Evolutionary conservation across 129 eudicot genomes (phyloP).

Genomic region (Flaveria linearis): DNA sequence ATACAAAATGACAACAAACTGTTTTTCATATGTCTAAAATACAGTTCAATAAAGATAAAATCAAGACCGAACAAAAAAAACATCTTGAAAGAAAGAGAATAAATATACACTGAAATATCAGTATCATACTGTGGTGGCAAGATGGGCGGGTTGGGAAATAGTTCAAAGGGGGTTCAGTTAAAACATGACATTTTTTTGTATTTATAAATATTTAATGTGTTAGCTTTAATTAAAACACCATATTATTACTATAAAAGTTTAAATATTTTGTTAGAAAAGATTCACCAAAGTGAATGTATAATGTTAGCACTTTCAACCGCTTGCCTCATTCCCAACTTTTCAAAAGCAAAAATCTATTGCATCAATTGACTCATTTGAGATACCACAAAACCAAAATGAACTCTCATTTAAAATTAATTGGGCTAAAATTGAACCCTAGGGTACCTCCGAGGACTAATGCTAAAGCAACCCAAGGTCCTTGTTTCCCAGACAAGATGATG

Average conservation of each 20-base stretch:
- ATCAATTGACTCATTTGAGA: background rate
- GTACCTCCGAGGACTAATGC: conserved; percentile 75
- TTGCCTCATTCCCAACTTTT: background rate
- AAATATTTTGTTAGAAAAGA: background rate
- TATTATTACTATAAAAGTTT: background rate
- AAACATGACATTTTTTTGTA: background rate
- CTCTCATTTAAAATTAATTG: background rate
- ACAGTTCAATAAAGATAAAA: background rate
- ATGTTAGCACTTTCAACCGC: background rate
- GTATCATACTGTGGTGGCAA: background rate
- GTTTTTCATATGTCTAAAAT: background rate
- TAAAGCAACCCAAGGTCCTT: conserved; percentile 75
- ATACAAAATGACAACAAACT: background rate
- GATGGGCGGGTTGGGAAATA: background rate
- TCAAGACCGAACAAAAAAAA: background rate
- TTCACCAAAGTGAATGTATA: background rate
- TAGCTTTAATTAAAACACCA: background rate
- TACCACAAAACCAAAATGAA: background rate
- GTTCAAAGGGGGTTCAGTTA: background rate
- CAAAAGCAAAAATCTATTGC: background rate
- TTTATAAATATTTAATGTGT: background rate
- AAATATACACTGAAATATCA: background rate
- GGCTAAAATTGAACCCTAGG: background rate
- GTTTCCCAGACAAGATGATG: conserved; percentile 81
- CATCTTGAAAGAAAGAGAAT: background rate